phyloP scores from a whole-genome alignment of 805 yeast genomes.

The Saccharomycopsis lassenensis region DNA sequence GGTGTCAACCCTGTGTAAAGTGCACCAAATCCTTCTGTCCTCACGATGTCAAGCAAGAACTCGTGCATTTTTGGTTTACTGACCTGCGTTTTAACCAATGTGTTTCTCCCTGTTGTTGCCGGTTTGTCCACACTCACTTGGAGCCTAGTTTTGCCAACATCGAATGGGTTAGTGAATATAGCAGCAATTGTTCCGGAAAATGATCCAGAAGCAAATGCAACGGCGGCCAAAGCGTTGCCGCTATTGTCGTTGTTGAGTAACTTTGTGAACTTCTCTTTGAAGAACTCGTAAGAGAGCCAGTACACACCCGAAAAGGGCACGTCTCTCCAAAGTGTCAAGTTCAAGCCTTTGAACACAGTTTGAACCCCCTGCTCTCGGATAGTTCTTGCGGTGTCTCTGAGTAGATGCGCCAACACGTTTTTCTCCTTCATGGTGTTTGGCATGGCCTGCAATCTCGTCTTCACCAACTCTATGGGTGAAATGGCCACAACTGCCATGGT shows the following conservation, averaged over 20 bases:
- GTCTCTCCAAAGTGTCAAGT: slow-evolving; percentile 89
- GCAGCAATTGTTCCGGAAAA: slow-evolving; percentile 82
- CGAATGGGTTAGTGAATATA: slow-evolving; percentile 83
- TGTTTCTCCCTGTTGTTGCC: slow-evolving; percentile 12
- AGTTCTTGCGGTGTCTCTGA: slow-evolving; percentile 43
- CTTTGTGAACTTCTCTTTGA: slow-evolving; percentile 24
- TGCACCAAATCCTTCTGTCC: slow-evolving; percentile 69
- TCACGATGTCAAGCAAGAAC: slow-evolving; percentile 51
- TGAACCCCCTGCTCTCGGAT: slow-evolving; percentile 44
- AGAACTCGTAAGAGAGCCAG: slow-evolving; percentile 77
- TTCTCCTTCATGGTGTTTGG: slow-evolving; percentile 32
- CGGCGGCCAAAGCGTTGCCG: slow-evolving; percentile 39
- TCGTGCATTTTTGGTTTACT: slow-evolving; percentile 49
- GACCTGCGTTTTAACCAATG: slow-evolving; percentile 2
- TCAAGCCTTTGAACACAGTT: slow-evolving; percentile 73
- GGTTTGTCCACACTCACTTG: slow-evolving; percentile 46
- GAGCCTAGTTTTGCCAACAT: slow-evolving; percentile 89
- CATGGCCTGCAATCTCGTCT: slow-evolving; percentile 85
- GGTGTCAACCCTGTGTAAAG: slow-evolving; percentile 84
- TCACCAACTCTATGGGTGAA: slow-evolving; percentile 78
- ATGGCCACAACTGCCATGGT: slow-evolving; percentile 72
- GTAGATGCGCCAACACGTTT: slow-evolving; percentile 30
- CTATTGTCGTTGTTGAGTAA: background rate
- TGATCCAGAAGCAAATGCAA: slow-evolving; percentile 74
- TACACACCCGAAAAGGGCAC: slow-evolving; percentile 94